Evolutionary conservation across 495 filamentous ascomycete species (phyloP), one percentile per base, ranked within the genome.

Genomic region (Penicillium lagena): DNA sequence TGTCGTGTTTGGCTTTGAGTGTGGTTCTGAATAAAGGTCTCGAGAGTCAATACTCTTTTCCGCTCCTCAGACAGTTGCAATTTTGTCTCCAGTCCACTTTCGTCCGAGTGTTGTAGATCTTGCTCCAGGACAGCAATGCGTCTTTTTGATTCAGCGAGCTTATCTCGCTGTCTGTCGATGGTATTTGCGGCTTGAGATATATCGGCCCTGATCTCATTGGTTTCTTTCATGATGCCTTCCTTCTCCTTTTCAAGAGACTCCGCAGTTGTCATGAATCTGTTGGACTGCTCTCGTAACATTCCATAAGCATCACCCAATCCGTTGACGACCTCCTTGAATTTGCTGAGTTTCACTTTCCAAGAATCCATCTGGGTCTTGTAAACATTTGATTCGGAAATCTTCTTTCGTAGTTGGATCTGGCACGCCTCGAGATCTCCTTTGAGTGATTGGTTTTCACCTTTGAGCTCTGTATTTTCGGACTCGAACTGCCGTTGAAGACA

Each of bases 261-360:
- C 9, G 47, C 49, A 1, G 52, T 37, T 29, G 31, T 47, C 32
- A 51, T 64, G 28, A 67, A 35, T 8, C 56, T 54, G 13, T 50
- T 50, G 0, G 57, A 42, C 35, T 67, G 63, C 1, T 55, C 49
- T 13, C 56, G 56, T 27, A 70, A 61, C 9, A 12, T 37, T 34
- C 64, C 56, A 30, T 64, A 63, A 10, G 64, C 61, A 2, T 47
- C 52, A 0, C 66, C 66, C 9, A 71, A 39, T 10, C 63, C 63
- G 41, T 67, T 64, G 22, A 71, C 46, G 27, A 68, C 54, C 36
- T 49, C 29, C 48, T 59, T 68, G 45, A 68, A 60, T 28, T 50
- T 64, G 10, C 39, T 35, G 1, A 71, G 32, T 22, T 61, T 68
- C 12, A 40, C 37, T 39, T 63, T 70, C 66, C 66, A 71, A 27